Conservation (phyloP, 1,139 yeast genomes). For the Saccharomycopsis crataegensis region DNA sequence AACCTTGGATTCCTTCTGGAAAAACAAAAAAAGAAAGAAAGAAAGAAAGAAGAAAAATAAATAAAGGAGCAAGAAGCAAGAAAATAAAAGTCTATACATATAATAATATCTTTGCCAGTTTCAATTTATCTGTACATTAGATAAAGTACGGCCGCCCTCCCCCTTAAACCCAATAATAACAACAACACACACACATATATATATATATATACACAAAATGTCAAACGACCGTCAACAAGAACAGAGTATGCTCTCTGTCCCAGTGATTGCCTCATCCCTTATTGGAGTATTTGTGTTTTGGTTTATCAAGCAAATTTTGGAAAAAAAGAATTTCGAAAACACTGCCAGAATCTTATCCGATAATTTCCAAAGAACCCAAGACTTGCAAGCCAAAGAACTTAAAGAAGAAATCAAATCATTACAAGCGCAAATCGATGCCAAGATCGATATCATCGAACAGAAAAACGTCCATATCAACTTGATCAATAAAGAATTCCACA, state of each 20-base stretch:
- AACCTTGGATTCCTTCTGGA: background rate
- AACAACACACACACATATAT: no score
- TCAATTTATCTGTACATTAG: no score
- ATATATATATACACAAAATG: no score
- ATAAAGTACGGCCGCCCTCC: no score
- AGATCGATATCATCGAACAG: conserved; percentile 17
- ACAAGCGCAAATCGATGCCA: conserved; percentile 15
- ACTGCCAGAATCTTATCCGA: conserved; percentile 4
- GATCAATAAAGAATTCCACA: conserved; percentile 20
- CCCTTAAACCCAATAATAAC: no score
- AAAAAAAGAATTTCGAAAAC: conserved; percentile 10
- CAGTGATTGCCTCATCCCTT: background rate
- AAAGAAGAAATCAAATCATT: conserved; percentile 13
- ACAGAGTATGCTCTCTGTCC: background rate
- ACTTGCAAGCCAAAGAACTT: conserved; percentile 14
- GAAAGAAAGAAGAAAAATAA: background rate
- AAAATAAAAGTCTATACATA: background rate
- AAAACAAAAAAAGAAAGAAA: background rate
- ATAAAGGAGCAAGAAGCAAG: background rate
- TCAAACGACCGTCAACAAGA: no score
- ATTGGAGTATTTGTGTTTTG: conserved; percentile 1
- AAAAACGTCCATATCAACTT: conserved; percentile 19
- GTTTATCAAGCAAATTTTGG: conserved; percentile 9
- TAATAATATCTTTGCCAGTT: no score
- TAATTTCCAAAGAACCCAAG: conserved; percentile 7